Evolutionary conservation across 768 basidiomycete species (phyloP), one percentile per base, ranked within the genome.

Genomic region (Tubosaeta sp.): DNA sequence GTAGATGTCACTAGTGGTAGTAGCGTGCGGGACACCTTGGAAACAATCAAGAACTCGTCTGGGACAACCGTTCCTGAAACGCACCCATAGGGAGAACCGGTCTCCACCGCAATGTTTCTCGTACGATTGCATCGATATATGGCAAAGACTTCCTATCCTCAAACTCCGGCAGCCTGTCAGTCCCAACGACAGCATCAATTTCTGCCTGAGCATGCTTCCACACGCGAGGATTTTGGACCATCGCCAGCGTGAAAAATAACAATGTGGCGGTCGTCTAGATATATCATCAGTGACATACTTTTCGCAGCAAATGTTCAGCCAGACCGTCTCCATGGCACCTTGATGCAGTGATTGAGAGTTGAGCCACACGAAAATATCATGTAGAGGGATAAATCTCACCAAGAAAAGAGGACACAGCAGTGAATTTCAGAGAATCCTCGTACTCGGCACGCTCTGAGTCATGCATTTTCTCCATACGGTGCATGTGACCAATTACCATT

Each of bases 1-100:
- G 53, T 76, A 77, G 16, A 67, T 51, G 38, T 77, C 75, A 47
- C 72, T 71, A 32, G 62, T 54, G 0, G 71, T 73, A 1, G 53
- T n/a, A 10, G 54, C 44, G 44, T 71, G 70, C 3, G 66, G 60
- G 12, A 50, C 10, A 6, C 29, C 39, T 50, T 48, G 8, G 22
- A 11, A 5, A 25, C 12, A 19, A 13, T 22, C 12, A 12, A 41
- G 39, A 41, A 41, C 13, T 25, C 12, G 7, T 41, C 22, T 5
- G 19, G 22, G 22, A 41, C 6, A 25, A 22, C 11, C 19, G 22
- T 41, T 41, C 4, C 39, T 25, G 39, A 13, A 16, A 37, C 38
- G 14, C 13, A 55, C 54, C 29, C 8, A 53, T 12, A 1, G 54
- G 54, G 6, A 2, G 19, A 19, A 51, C 52, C 2, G 47, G 55